Conservation (phyloP, 805 yeast species). For the Monosporozyma solicola region DNA sequence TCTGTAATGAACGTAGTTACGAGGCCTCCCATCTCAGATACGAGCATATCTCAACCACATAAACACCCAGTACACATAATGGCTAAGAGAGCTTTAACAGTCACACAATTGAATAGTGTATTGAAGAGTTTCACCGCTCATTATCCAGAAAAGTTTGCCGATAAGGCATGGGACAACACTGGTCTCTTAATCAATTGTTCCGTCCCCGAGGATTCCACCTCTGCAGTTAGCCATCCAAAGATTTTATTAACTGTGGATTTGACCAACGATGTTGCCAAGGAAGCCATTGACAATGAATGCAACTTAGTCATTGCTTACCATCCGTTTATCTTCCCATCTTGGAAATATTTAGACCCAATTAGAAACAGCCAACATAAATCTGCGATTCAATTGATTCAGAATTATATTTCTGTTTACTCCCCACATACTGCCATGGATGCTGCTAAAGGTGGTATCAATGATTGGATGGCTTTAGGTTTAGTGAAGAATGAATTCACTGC, state of each 20-base stretch:
- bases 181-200: constrained; percentile 77
- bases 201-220: constrained; percentile 15
- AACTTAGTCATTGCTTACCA: constrained; percentile 77
- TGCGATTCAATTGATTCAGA: constrained; percentile 58
- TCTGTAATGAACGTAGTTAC: not conserved
- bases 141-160: constrained; percentile 81
- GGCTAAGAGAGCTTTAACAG: constrained; percentile 5
- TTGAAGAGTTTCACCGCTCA: constrained; percentile 52
- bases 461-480: constrained; percentile 69
- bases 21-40: not conserved
- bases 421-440: constrained; percentile 98
- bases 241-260: constrained; percentile 74
- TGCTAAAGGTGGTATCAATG: constrained; percentile 87
- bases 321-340: constrained; percentile 87
- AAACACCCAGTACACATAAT: not conserved
- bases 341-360: constrained; percentile 57
- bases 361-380: constrained; percentile 75
- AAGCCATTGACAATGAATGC: constrained; percentile 53
- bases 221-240: constrained; percentile 13
- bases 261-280: constrained; percentile 74
- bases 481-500: constrained; percentile 20
- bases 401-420: constrained; percentile 80
- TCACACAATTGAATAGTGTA: constrained; percentile 35
- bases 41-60: not conserved
- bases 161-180: constrained; percentile 89